Evolutionary conservation across 371 early-diverging fungal species (phyloP).

Genomic region (Massospora cicadina): DNA sequence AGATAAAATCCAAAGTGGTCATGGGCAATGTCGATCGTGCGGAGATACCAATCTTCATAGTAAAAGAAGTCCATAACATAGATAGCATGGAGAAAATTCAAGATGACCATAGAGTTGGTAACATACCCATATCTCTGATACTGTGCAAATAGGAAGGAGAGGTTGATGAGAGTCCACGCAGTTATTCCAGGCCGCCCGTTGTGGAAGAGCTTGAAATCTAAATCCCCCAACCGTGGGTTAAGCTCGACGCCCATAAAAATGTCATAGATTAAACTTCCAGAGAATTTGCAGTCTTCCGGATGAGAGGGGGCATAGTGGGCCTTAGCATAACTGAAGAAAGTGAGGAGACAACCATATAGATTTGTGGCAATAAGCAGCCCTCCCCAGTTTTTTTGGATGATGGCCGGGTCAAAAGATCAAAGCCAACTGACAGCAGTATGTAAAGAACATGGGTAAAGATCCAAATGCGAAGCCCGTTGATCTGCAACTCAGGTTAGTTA

Average conservation of each 20-base stretch:
- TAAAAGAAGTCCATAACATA: slow-evolving; percentile 66
- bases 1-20: slow-evolving; percentile 66
- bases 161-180: slow-evolving; percentile 62
- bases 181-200: slow-evolving; percentile 67
- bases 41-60: slow-evolving; percentile 68
- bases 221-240: slow-evolving; percentile 57
- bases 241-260: slow-evolving; percentile 61
- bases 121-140: slow-evolving; percentile 46
- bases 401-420: slow-evolving; percentile 33
- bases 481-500: slow-evolving; percentile 16
- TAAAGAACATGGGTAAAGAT: slow-evolving; percentile 46
- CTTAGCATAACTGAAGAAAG: slow-evolving; percentile 48
- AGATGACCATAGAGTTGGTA: slow-evolving; percentile 54
- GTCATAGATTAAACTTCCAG: slow-evolving; percentile 39
- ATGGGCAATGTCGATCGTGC: slow-evolving; percentile 56
- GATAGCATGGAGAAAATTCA: slow-evolving; percentile 46
- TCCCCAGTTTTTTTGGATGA: slow-evolving; percentile 61
- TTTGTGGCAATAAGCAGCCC: slow-evolving; percentile 51
- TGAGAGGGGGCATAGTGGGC: slow-evolving; percentile 56
- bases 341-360: slow-evolving; percentile 53
- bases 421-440: slow-evolving; percentile 32
- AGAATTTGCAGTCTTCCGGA: slow-evolving; percentile 63
- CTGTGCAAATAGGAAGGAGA: slow-evolving; percentile 48
- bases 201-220: slow-evolving; percentile 68
- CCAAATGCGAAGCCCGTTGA: slow-evolving; percentile 62